Evolutionary conservation across 345 rosid genomes (phyloP), one percentile per base, ranked within the genome.

Genomic region (Lepidium aucheri): DNA sequence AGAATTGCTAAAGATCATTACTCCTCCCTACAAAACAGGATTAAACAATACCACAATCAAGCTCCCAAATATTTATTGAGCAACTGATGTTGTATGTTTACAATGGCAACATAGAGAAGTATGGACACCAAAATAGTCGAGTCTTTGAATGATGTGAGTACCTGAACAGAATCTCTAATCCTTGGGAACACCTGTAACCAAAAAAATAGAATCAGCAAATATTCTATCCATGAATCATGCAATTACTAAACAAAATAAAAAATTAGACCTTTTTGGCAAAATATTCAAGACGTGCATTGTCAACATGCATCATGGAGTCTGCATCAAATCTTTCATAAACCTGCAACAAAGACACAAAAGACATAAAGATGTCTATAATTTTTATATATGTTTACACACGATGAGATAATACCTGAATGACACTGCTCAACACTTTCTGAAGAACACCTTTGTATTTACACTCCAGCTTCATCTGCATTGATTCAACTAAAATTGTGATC

Each of bases 161-260:
- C 98, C 95, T 89, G 86, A 69, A 77, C 58, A 10, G 96, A 84
- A 73, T 90, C 98, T 72, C 88, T 90, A 47, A 93, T 85, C 82
- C 86, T 93, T 42, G 98, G 97, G 67, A 87, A 93, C 24, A 93
- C 90, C 98, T 89, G 84, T 83, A 79, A 35, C 6, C 52, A 35
- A 75, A 78, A 70, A 58, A 80, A 73, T 76, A 65, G 32, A 60
- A 63, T 68, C 33, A 44, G 5, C 16, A 41, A 4, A 3, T 39
- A 26, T 59, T 22, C 16, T 18, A 8, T 50, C 39, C 60, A 59
- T 50, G 36, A 50, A 58, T 26, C 50, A 63, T 20, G 28, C n/a
- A 55, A 17, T 54, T 62, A 45, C 50, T 39, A 4, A 11, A 24
- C 15, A 26, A 45, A 43, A 50, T 34, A 12, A 57, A 34, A 72